Base-by-base conservation (phyloP, 495 filamentous ascomycete species). In the Trichoderma virens region DNA sequence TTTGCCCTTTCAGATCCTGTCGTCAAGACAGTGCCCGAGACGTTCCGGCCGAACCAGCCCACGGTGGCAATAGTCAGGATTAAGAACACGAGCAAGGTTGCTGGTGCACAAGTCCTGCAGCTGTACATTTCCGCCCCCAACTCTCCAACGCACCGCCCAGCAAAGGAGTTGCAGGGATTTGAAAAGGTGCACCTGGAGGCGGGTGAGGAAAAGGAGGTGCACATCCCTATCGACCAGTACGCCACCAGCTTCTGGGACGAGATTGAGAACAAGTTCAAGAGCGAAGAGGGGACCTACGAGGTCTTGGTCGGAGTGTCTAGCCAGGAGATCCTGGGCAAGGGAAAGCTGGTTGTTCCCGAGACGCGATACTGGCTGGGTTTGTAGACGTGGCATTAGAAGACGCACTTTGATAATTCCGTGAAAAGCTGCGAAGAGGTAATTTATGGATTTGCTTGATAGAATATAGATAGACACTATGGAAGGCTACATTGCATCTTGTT, bases 201-300 rank as follows among this genome's bases (percentile, higher is more conserved):
- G 0, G 87, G 87, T 2, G 86, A 94, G 80, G 86, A 82, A 2
- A 86, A 86, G 73, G 78, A 82, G 41, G 81, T 93, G n/a, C 72
- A 79, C 20, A 79, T 96, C 0, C 67, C 70, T 9, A 70, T 93
- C 4, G 86, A 92, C 67, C 90, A 88, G 77, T 86, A 90, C 66
- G 86, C 90, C 0, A 86, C 88, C 1, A 90, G 91, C 62, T 95
- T 90, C 79, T 95, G 86, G 75, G 91, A 95, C 67, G 87, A 90
- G 66, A 78, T 83, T 35, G 73, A 86, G 14, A 74, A 78, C 34
- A 82, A 80, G 34, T 96, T 91, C 90, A 84, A 91, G 30, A 87
- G 86, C 0, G 92, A 94, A 74, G 85, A 90, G 75, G 91, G 91
- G 0, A 71, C 66, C 18, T 96, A 92, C 70, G 75, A 83, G 59